phyloP scores from a whole-genome alignment of 164 flowering plant species.

The Vitis riparia region DNA sequence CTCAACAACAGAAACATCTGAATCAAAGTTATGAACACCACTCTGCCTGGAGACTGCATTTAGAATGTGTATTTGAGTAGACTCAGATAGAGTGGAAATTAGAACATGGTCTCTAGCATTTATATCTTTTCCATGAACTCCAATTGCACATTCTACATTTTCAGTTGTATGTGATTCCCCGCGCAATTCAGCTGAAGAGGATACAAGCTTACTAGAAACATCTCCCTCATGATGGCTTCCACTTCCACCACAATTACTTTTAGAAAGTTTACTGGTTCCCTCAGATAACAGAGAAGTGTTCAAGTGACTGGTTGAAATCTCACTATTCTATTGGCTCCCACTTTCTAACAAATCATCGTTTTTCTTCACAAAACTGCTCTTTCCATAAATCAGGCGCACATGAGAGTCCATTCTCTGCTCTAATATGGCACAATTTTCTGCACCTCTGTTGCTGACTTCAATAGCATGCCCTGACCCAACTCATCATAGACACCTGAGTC shows the following conservation, averaged over 20 bases:
- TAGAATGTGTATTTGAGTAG: constrained; percentile 13
- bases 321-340: too few relatives aligned
- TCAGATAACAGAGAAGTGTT: too few relatives aligned
- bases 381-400: too few relatives aligned
- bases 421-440: constrained; percentile 6
- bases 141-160: constrained; percentile 15
- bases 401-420: neutral
- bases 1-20: constrained; percentile 15
- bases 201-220: constrained; percentile 13
- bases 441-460: constrained; percentile 4
- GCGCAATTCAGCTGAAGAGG: constrained; percentile 17
- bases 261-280: neutral
- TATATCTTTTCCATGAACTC: constrained; percentile 4
- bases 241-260: constrained; percentile 10
- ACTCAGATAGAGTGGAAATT: too few relatives aligned
- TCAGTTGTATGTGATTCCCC: constrained; percentile 16
- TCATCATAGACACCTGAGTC: constrained; percentile 37
- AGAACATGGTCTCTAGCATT: too few relatives aligned
- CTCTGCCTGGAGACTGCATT: constrained; percentile 5
- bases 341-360: too few relatives aligned
- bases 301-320: too few relatives aligned
- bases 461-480: constrained; percentile 25
- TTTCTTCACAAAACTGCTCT: too few relatives aligned
- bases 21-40: constrained; percentile 11
- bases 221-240: constrained; percentile 8